Conservation (phyloP, 371 early-diverging fungal species). For the Aphelidium insulamus region DNA sequence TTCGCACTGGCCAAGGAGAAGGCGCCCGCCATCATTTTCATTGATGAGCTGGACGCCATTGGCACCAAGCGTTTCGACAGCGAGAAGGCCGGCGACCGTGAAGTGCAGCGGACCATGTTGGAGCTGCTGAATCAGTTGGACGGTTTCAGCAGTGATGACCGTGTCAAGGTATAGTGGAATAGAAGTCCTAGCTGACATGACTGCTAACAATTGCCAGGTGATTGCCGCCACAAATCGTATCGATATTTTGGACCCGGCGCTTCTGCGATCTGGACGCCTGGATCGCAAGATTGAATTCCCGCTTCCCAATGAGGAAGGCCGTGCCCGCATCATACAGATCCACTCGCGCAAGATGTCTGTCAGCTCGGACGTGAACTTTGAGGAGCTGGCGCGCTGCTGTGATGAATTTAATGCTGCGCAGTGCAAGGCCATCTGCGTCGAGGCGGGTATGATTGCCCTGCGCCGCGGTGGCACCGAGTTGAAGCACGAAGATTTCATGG, state of each 20-base stretch:
- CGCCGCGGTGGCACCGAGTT: slow-evolving; percentile 76
- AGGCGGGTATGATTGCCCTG: slow-evolving; percentile 98
- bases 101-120: slow-evolving; percentile 99
- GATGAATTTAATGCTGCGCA: slow-evolving; percentile 99
- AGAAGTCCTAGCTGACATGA: too few species aligned
- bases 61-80: slow-evolving; percentile 98
- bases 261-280: slow-evolving; percentile 95
- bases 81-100: slow-evolving; percentile 97
- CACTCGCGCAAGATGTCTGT: slow-evolving; percentile 99
- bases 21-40: slow-evolving; percentile 98
- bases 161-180: slow-evolving; percentile 59
- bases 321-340: slow-evolving; percentile 97
- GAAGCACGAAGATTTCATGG: slow-evolving; percentile 98
- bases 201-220: slow-evolving; percentile 31
- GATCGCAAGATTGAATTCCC: slow-evolving; percentile 99
- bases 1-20: slow-evolving; percentile 97
- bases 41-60: slow-evolving; percentile 99
- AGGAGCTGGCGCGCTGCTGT: slow-evolving; percentile 91
- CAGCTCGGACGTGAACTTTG: slow-evolving; percentile 89
- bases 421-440: slow-evolving; percentile 98
- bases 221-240: slow-evolving; percentile 99
- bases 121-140: slow-evolving; percentile 98
- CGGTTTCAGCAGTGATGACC: slow-evolving; percentile 89
- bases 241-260: slow-evolving; percentile 98
- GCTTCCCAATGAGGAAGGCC: slow-evolving; percentile 92